These are phyloP conservation scores for Fusarium albidum DNA, from an alignment of 2,329 filamentous ascomycete species.

Conservation along the genomic window DNA sequence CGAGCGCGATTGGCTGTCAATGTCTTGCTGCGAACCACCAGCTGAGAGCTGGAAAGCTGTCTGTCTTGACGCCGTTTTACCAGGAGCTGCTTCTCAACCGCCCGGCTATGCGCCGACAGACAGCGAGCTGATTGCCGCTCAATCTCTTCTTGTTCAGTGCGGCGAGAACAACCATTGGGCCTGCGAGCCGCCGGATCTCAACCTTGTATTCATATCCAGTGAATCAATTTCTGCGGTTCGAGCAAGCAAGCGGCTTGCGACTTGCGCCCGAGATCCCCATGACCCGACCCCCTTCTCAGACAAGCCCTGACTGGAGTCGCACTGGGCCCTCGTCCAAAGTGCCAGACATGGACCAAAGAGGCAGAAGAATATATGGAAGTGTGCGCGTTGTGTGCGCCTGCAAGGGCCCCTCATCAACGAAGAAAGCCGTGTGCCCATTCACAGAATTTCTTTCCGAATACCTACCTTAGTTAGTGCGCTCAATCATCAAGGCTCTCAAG, in stretches of 20 bases:
- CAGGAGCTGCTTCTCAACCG: conserved; percentile 24
- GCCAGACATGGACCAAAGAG: conserved; percentile 5
- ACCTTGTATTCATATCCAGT: conserved; percentile 5
- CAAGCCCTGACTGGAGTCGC: conserved; percentile 30
- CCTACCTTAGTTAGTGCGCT: too few species aligned
- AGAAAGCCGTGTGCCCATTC: conserved; percentile 24
- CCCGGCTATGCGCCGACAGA: conserved; percentile 9
- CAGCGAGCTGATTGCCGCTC: conserved; percentile 9
- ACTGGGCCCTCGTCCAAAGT: conserved; percentile 31
- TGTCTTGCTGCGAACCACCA: conserved; percentile 30
- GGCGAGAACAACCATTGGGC: conserved; percentile 17
- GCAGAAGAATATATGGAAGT: conserved; percentile 18
- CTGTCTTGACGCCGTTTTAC: conserved; percentile 23
- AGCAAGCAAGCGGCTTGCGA: conserved; percentile 14
- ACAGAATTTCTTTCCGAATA: conserved; percentile 4
- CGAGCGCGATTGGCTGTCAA: conserved; percentile 33
- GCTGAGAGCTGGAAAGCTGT: conserved; percentile 28
- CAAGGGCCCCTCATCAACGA: conserved; percentile 8
- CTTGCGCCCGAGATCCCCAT: conserved; percentile 27
- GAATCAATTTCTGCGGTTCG: conserved; percentile 5
- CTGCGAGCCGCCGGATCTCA: conserved; percentile 12
- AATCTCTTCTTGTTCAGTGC: conserved; percentile 1
- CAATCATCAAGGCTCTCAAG: conserved; percentile 16
- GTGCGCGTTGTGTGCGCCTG: conserved; percentile 20
- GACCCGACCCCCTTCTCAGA: conserved; percentile 12